phyloP scores from a whole-genome alignment of 192 early-diverging fungal species.

The Backusella parvicylindrica region DNA sequence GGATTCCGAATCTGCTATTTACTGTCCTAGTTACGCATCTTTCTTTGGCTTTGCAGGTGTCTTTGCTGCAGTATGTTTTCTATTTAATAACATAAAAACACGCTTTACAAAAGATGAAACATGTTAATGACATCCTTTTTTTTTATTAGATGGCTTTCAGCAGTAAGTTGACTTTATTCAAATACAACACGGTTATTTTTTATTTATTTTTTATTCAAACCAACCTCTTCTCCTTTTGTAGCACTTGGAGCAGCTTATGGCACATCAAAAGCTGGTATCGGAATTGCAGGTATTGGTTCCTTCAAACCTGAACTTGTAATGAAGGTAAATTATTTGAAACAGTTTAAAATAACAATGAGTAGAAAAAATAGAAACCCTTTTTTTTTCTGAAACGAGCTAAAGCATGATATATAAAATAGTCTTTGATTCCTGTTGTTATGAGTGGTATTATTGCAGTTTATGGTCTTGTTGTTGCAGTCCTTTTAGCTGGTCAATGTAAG shows the following conservation, averaged over 20 bases:
- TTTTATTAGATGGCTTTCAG: slow-evolving; percentile 25
- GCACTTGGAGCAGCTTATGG: slow-evolving; percentile 92
- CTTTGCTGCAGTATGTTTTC: slow-evolving; percentile 87
- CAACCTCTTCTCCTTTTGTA: slow-evolving; percentile 23
- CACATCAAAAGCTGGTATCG: slow-evolving; percentile 88
- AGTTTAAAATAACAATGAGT: background rate
- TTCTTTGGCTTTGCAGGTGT: slow-evolving; percentile 96
- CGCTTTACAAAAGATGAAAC: slow-evolving; percentile 5
- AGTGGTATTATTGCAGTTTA: slow-evolving; percentile 99
- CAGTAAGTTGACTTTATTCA: slow-evolving; percentile 14
- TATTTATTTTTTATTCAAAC: no score
- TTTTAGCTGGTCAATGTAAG: slow-evolving; percentile 80
- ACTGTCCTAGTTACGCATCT: slow-evolving; percentile 87
- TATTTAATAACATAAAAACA: slow-evolving; percentile 48
- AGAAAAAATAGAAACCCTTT: background rate
- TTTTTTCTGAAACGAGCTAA: background rate
- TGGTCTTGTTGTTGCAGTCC: slow-evolving; percentile 94
- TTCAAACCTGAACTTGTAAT: slow-evolving; percentile 86
- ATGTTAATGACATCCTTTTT: background rate
- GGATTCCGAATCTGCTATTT: slow-evolving; percentile 12
- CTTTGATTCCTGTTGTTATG: slow-evolving; percentile 94
- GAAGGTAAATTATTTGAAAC: slow-evolving; percentile 39
- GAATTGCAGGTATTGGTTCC: slow-evolving; percentile 83
- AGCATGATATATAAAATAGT: slow-evolving; percentile 5
- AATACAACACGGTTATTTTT: background rate